Conservation (phyloP, 305 asterid genomes). For the Fraxinus nigra region DNA sequence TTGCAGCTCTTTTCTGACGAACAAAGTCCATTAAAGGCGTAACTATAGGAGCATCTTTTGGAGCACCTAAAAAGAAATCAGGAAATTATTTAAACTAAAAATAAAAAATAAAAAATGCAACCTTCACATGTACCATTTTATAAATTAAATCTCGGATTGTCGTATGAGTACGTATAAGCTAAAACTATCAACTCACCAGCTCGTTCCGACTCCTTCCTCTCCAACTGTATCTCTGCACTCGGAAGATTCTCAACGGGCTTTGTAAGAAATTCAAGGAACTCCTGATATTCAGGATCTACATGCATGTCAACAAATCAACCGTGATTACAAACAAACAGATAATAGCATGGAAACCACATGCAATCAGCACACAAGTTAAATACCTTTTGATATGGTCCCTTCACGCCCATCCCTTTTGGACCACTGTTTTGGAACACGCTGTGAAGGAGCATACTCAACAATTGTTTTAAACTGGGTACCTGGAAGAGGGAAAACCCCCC, state of each 20-base stretch:
- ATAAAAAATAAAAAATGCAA: constrained; percentile 4
- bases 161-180: constrained; percentile 9
- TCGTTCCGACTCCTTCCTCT: constrained; percentile 88
- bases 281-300: constrained; percentile 93
- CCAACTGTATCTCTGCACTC: constrained; percentile 95
- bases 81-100: constrained; percentile 16
- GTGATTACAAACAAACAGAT: constrained; percentile 22
- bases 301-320: constrained; percentile 33
- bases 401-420: constrained; percentile 90
- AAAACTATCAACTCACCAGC: constrained; percentile 58
- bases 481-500: constrained; percentile 24
- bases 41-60: constrained; percentile 69
- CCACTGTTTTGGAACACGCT: constrained; percentile 80
- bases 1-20: constrained; percentile 92
- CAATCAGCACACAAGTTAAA: constrained; percentile 19
- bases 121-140: constrained; percentile 9
- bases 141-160: constrained; percentile 13
- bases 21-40: constrained; percentile 89
- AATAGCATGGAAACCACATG: constrained; percentile 23
- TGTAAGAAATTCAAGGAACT: constrained; percentile 84
- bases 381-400: constrained; percentile 84
- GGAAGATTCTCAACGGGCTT: constrained; percentile 95
- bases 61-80: constrained; percentile 52
- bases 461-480: constrained; percentile 79
- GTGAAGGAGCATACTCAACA: constrained; percentile 95